phyloP scores from a whole-genome alignment of 495 filamentous ascomycete genomes.

The Hyaloscypha finlandica region DNA sequence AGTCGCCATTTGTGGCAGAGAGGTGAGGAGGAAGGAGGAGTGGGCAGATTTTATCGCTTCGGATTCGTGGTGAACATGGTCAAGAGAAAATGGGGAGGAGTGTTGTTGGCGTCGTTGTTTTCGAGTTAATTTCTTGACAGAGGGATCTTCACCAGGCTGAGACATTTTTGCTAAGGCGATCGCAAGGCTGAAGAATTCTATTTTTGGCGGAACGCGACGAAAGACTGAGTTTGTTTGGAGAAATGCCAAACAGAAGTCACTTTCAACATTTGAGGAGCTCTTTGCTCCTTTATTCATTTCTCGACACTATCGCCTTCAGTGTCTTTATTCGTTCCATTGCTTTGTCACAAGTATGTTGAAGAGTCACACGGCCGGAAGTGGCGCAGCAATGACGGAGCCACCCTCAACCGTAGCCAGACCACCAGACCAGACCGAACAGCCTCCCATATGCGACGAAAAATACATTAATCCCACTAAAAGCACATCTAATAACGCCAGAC shows the following conservation, averaged over 20 bases:
- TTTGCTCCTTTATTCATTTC: slow-evolving; percentile 5
- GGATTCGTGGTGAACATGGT: not conserved
- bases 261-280: not conserved
- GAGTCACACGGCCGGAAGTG: slow-evolving; percentile 19
- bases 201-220: not conserved
- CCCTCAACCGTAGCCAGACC: not conserved
- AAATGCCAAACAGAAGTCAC: not conserved
- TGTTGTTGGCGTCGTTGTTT: slow-evolving; percentile 23
- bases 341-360: slow-evolving; percentile 15
- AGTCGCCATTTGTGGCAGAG: slow-evolving; percentile 20
- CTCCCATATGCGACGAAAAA: not conserved
- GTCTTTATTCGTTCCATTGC: not conserved
- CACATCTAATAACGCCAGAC: slow-evolving; percentile 25
- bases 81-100: not conserved
- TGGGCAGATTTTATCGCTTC: not conserved
- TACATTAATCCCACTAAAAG: not conserved
- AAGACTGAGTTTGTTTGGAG: too few species aligned
- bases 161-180: slow-evolving; percentile 14
- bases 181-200: slow-evolving; percentile 16
- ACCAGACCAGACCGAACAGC: slow-evolving; percentile 2
- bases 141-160: slow-evolving; percentile 10
- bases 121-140: slow-evolving; percentile 4
- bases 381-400: slow-evolving; percentile 16
- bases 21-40: not conserved
- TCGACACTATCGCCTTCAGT: not conserved